These are phyloP conservation scores for Clarireedia paspali DNA, from an alignment of 2,329 filamentous ascomycete genomes.

Conservation along the genomic window DNA sequence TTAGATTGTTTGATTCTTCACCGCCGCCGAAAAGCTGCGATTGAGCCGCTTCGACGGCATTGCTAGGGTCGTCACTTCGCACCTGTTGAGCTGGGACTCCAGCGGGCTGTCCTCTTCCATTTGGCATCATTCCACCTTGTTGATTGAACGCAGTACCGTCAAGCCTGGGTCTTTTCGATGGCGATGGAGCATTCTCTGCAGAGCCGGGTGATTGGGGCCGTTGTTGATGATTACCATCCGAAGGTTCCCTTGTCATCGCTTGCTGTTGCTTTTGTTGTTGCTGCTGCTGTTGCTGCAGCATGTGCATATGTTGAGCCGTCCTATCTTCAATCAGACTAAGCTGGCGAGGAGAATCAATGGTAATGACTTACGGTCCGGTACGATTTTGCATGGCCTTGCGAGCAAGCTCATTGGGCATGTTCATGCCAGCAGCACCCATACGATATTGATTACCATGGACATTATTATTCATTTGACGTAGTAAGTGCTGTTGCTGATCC, in stretches of 20 bases:
- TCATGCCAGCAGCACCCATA: constrained; percentile 52
- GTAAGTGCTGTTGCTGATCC: constrained; percentile 67
- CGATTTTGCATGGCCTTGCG: constrained; percentile 70
- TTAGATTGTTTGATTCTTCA: constrained; percentile 68
- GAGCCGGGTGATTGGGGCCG: constrained; percentile 75
- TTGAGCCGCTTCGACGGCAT: constrained; percentile 45
- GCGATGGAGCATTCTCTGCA: constrained; percentile 83
- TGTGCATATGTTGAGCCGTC: constrained; percentile 55
- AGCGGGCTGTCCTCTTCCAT: constrained; percentile 56
- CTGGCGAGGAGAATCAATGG: not conserved
- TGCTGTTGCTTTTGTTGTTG: constrained; percentile 68
- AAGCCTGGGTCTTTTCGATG: constrained; percentile 80
- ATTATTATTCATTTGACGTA: constrained; percentile 59
- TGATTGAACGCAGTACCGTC: constrained; percentile 66
- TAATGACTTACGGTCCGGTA: constrained; percentile 51
- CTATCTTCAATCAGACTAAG: constrained; percentile 6
- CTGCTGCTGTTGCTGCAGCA: constrained; percentile 62
- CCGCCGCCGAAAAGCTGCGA: constrained; percentile 55
- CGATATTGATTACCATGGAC: constrained; percentile 43
- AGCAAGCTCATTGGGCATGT: constrained; percentile 50
- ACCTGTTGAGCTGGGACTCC: constrained; percentile 61
- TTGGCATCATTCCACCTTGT: constrained; percentile 52
- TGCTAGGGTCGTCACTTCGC: constrained; percentile 46
- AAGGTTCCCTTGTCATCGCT: constrained; percentile 82
- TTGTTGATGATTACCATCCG: constrained; percentile 62